phyloP scores from a whole-genome alignment of 139 green algal species.

The Parachlorella kessleri region DNA sequence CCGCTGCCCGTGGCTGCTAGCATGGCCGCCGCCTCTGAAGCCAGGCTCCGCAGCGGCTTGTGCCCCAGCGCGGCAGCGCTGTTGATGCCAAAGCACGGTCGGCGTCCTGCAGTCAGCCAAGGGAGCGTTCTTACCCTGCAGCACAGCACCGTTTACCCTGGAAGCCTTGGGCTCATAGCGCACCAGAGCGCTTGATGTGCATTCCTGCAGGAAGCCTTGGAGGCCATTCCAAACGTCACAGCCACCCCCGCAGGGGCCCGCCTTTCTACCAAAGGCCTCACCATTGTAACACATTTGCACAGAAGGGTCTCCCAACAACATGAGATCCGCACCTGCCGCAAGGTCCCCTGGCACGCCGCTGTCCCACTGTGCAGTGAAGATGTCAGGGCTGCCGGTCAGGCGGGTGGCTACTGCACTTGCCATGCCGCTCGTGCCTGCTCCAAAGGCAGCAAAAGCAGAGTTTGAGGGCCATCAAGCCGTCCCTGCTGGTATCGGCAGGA shows the following conservation, averaged over 20 bases:
- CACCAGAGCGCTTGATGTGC: too few relatives aligned
- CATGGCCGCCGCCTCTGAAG: constrained; percentile 17
- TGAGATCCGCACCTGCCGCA: constrained; percentile 30
- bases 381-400: constrained; percentile 43
- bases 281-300: too few relatives aligned
- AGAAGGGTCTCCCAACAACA: too few relatives aligned
- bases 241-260: too few relatives aligned
- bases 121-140: not conserved
- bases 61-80: constrained; percentile 13
- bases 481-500: too few relatives aligned
- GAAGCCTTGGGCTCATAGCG: too few relatives aligned
- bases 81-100: constrained; percentile 66
- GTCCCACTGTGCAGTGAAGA: constrained; percentile 41
- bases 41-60: constrained; percentile 16
- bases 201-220: too few relatives aligned
- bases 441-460: too few relatives aligned
- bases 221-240: too few relatives aligned
- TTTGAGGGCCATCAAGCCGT: too few relatives aligned
- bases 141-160: too few relatives aligned
- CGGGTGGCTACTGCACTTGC: constrained; percentile 18
- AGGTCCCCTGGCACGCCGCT: constrained; percentile 46
- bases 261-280: too few relatives aligned
- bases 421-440: constrained; percentile 13
- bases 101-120: constrained; percentile 24
- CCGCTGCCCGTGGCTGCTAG: not conserved